Conservation (phyloP, 2,329 filamentous ascomycete species). For the Didymella lethalis region DNA sequence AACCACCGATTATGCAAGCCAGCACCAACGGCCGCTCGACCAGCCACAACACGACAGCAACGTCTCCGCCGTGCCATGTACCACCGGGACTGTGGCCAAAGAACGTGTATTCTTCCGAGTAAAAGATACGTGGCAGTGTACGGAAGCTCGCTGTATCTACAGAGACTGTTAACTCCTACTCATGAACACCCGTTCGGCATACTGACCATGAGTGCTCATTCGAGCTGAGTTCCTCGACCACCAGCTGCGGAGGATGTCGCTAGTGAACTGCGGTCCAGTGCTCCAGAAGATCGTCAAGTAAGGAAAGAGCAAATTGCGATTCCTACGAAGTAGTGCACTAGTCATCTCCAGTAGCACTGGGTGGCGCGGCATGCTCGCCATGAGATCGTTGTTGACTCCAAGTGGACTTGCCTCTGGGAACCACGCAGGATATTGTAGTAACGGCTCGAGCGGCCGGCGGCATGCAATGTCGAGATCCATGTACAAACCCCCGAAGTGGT, state of each 20-base stretch:
- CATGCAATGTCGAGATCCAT: constrained; percentile 39
- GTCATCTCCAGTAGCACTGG: constrained; percentile 35
- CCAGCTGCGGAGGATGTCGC: constrained; percentile 23
- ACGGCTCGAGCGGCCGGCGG: constrained; percentile 28
- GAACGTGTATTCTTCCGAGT: constrained; percentile 42
- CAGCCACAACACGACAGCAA: constrained; percentile 40
- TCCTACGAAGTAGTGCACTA: constrained; percentile 14
- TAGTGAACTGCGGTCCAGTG: constrained; percentile 41
- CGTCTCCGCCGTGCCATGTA: constrained; percentile 44
- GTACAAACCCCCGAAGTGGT: constrained; percentile 37
- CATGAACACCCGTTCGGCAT: too few species aligned
- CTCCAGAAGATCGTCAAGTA: constrained; percentile 44
- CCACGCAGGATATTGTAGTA: constrained; percentile 31
- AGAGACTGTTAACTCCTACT: neutral
- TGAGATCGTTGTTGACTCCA: constrained; percentile 36
- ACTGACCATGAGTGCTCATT: neutral
- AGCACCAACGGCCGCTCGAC: constrained; percentile 24
- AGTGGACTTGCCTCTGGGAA: constrained; percentile 32
- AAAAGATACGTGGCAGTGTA: constrained; percentile 39
- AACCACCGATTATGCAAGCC: neutral
- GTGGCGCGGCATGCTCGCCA: constrained; percentile 32
- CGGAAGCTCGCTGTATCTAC: constrained; percentile 23
- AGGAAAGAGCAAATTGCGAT: constrained; percentile 31
- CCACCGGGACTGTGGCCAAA: constrained; percentile 44
- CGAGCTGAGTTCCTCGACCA: constrained; percentile 9